phyloP scores from a whole-genome alignment of 768 basidiomycete species.

The Russula virescens region DNA sequence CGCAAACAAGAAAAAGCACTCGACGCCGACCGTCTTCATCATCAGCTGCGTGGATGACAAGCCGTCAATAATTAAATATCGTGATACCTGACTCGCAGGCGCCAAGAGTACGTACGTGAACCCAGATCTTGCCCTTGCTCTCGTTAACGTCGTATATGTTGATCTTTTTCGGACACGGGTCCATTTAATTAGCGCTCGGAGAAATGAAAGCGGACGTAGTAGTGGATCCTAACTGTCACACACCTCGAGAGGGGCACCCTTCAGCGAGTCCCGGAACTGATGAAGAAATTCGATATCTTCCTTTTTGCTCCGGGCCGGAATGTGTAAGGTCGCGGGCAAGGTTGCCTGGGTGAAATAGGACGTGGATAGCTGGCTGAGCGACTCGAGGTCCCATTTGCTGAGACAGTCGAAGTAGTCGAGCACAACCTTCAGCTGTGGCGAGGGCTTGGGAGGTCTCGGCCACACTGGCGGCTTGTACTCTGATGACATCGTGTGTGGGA shows the following conservation, averaged over 20 bases:
- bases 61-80: not conserved
- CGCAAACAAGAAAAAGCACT: not conserved
- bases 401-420: not conserved
- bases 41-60: not conserved
- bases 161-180: not conserved
- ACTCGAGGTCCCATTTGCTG: not conserved
- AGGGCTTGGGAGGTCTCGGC: not conserved
- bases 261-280: not conserved
- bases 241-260: not conserved
- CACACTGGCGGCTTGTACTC: not conserved
- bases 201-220: not conserved
- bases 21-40: not conserved
- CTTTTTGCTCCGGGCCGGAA: not conserved
- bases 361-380: not conserved
- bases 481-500: not conserved
- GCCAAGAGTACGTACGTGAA: not conserved
- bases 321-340: not conserved
- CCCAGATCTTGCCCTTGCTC: not conserved
- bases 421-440: not conserved
- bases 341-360: not conserved
- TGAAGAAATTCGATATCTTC: not conserved
- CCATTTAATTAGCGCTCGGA: not conserved
- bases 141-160: not conserved
- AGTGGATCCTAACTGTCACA: not conserved
- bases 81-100: not conserved